Conservation (phyloP, 2,329 filamentous ascomycete species). For the Diaporthe sp. region DNA sequence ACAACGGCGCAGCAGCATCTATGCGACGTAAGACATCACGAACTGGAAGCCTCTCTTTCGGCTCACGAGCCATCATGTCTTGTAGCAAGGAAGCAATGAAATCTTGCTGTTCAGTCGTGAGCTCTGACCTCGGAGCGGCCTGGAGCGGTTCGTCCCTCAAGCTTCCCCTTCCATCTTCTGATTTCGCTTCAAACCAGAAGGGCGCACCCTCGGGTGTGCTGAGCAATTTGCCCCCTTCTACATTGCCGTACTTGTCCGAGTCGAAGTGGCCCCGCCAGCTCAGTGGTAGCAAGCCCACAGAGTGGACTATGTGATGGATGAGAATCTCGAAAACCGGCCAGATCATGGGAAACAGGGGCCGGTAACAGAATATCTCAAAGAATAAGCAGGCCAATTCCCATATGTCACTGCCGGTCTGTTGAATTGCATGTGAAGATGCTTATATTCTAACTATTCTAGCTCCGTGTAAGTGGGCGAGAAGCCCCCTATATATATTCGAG, state of each 20-base stretch:
- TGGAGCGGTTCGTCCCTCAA: background rate
- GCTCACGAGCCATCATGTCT: constrained; percentile 1
- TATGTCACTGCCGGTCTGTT: too few relatives aligned
- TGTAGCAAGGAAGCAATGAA: background rate
- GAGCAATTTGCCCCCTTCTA: background rate
- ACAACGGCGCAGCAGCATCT: background rate
- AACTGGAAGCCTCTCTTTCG: background rate
- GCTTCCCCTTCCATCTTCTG: background rate
- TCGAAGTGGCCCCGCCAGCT: constrained; percentile 11
- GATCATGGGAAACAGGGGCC: too few relatives aligned
- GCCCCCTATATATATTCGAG: too few relatives aligned
- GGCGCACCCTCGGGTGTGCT: background rate
- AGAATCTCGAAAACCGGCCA: too few relatives aligned
- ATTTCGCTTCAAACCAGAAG: background rate
- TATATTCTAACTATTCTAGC: too few relatives aligned
- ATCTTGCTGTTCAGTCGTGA: background rate
- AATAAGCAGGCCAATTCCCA: too few relatives aligned
- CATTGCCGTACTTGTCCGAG: background rate
- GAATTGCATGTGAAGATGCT: too few relatives aligned
- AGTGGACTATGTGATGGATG: too few relatives aligned
- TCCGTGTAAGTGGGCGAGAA: too few relatives aligned
- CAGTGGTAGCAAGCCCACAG: background rate
- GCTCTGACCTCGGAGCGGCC: background rate
- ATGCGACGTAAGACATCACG: background rate
- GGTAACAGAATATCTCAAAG: too few relatives aligned